phyloP scores from a whole-genome alignment of 371 early-diverging fungal genomes.

The Synchytrium microbalum region DNA sequence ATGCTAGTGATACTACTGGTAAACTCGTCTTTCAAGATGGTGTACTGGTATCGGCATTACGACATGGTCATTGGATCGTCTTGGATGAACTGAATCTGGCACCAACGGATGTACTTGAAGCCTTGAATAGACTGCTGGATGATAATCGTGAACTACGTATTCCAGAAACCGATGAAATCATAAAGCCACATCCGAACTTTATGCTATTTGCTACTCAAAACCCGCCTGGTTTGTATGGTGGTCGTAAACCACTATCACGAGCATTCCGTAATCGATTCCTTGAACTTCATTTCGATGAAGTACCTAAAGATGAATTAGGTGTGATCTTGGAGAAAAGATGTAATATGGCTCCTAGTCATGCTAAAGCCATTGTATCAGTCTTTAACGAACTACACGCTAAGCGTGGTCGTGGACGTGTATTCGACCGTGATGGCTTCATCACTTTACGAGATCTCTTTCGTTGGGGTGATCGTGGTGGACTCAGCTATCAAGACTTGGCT shows the following conservation, averaged over 20 bases:
- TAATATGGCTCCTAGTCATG: slow-evolving; percentile 81
- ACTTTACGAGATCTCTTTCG: slow-evolving; percentile 98
- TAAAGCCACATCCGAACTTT: slow-evolving; percentile 95
- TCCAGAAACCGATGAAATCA: slow-evolving; percentile 92
- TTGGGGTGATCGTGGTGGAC: slow-evolving; percentile 66
- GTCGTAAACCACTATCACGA: slow-evolving; percentile 96
- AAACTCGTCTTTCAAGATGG: slow-evolving; percentile 81
- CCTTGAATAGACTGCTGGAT: slow-evolving; percentile 97
- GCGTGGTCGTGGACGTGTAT: slow-evolving; percentile 75
- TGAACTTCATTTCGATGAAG: slow-evolving; percentile 92
- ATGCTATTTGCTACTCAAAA: slow-evolving; percentile 99
- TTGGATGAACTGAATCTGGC: slow-evolving; percentile 99
- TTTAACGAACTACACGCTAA: slow-evolving; percentile 60
- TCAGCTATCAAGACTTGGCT: slow-evolving; percentile 68
- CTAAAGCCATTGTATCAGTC: slow-evolving; percentile 77
- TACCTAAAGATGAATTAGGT: slow-evolving; percentile 84
- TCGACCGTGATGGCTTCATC: slow-evolving; percentile 67
- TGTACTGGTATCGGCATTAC: slow-evolving; percentile 89
- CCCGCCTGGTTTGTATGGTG: slow-evolving; percentile 95
- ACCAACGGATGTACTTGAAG: slow-evolving; percentile 98
- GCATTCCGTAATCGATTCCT: slow-evolving; percentile 99
- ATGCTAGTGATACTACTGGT: slow-evolving; percentile 73
- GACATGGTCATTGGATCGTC: slow-evolving; percentile 98
- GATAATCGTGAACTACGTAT: slow-evolving; percentile 98
- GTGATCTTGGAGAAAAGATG: slow-evolving; percentile 80